Evolutionary conservation across 805 yeast genomes (phyloP).

Genomic region (Candida germanica): DNA sequence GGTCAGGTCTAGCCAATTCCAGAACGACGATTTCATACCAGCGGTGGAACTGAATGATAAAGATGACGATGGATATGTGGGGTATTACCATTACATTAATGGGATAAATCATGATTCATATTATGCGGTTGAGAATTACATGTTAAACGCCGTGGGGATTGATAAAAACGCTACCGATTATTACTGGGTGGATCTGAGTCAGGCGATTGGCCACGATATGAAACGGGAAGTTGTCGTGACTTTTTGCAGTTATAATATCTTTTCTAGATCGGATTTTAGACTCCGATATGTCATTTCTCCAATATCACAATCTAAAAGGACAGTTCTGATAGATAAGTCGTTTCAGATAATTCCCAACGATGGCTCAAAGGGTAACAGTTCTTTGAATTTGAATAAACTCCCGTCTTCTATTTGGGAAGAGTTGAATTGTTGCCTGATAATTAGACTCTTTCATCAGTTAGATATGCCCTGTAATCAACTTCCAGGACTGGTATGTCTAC

Average conservation of each 20-base stretch:
- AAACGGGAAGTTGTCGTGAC: slow-evolving; percentile 41
- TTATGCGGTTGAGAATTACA: slow-evolving; percentile 27
- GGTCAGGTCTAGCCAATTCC: slow-evolving; percentile 23
- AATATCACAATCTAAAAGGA: slow-evolving; percentile 12
- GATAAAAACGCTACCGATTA: slow-evolving; percentile 15
- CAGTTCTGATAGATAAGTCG: slow-evolving; percentile 26
- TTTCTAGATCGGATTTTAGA: slow-evolving; percentile 73
- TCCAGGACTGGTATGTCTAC: slow-evolving; percentile 55
- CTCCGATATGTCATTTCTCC: slow-evolving; percentile 46
- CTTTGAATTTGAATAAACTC: slow-evolving; percentile 4
- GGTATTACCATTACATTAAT: slow-evolving; percentile 37
- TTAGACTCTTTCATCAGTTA: slow-evolving; percentile 52
- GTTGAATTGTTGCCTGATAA: slow-evolving; percentile 52
- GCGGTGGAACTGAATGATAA: slow-evolving; percentile 9
- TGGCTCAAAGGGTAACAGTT: not conserved
- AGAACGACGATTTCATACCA: slow-evolving; percentile 26
- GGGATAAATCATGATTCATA: slow-evolving; percentile 24
- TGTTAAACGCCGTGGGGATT: slow-evolving; percentile 27
- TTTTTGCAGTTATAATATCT: slow-evolving; percentile 69
- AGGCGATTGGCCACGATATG: not conserved
- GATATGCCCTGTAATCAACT: slow-evolving; percentile 53
- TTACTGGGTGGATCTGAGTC: slow-evolving; percentile 11
- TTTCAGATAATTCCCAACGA: slow-evolving; percentile 23
- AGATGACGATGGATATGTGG: slow-evolving; percentile 40
- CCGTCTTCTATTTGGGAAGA: slow-evolving; percentile 52